Base-by-base conservation (phyloP, 208 protist genomes). In the Trypanosomatidae sp. region DNA sequence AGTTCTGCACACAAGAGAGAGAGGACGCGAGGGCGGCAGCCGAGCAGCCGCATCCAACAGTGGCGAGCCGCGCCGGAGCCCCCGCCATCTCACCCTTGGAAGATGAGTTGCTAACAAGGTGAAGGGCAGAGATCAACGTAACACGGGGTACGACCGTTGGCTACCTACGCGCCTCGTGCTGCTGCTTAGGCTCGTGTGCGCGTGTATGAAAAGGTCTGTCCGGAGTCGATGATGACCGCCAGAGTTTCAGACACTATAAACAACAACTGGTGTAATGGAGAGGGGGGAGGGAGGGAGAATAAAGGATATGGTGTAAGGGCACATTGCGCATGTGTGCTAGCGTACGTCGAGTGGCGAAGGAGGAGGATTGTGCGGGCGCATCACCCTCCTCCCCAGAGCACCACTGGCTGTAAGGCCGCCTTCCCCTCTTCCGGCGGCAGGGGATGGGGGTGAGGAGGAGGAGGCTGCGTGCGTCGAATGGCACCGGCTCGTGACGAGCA, bases 1-100 rank as follows among this genome's bases (percentile, higher is more conserved):
- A 53, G 39, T 13, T 52, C 15, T 25, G 62, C 12, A 33, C n/a
- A 39, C 8, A 13, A 22, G 44, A 17, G 25, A 22, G 25, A 3
- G 62, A 33, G 13, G 7, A 53, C 15, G 41, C 10, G n/a, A 50
- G 30, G 44, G 43, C 36, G 25, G 62, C n/a, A 33, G 25, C 62
- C 62, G 25, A 25, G 43, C 62, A 67, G 62, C 62, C 13, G 44
- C 62, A 53, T 22, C 62, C 62, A 28, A 52, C 62, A 25, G 13
- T 22, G 12, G 62, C 41, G 36, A 67, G 25, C 43, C 43, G 62
- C 12, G 43, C 6, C 44, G 62, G 22, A 25, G 25, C 44, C n/a
- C 22, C 44, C 22, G 62, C 62, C 43, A 67, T 52, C 12, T 22
- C 28, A 6, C 22, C n/a, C 5, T 50, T n/a, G 62, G 33, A 5